Evolutionary conservation across 2,329 filamentous ascomycete genomes (phyloP).

Genomic region (Sporothrix euskadiensis): DNA sequence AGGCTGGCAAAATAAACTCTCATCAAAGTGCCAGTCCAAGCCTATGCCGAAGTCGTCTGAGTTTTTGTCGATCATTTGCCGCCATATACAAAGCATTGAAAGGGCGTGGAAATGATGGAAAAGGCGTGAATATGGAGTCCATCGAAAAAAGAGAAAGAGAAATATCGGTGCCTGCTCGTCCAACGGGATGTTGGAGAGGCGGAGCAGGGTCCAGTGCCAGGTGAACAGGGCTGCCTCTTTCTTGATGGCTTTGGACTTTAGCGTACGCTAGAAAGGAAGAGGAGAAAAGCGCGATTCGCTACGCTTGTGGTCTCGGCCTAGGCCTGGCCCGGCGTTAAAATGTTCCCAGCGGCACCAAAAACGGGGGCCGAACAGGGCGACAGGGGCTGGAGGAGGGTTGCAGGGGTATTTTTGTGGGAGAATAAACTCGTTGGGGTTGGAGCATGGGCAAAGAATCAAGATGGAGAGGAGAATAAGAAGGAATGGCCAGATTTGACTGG

Average conservation of each 20-base stretch:
- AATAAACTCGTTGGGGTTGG: neutral
- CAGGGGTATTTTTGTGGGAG: neutral
- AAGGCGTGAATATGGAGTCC: neutral
- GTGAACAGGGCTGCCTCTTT: neutral
- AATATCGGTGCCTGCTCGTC: conserved; percentile 20
- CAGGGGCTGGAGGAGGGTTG: neutral
- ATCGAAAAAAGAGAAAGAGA: neutral
- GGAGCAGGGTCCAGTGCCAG: neutral
- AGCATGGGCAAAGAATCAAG: too few species aligned
- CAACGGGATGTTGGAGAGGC: neutral
- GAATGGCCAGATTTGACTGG: neutral
- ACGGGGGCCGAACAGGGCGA: neutral
- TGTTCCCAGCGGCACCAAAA: neutral
- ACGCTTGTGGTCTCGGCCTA: neutral
- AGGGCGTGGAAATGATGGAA: neutral
- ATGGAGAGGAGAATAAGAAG: neutral
- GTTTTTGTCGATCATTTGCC: neutral
- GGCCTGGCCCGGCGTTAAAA: neutral
- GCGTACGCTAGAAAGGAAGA: neutral
- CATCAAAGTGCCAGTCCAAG: neutral
- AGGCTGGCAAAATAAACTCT: neutral
- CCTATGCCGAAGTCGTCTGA: neutral
- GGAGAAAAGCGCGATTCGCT: neutral
- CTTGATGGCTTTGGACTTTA: neutral
- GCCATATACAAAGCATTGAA: neutral